Conservation (phyloP, 768 basidiomycete species). For the Naganishia friedmannii region DNA sequence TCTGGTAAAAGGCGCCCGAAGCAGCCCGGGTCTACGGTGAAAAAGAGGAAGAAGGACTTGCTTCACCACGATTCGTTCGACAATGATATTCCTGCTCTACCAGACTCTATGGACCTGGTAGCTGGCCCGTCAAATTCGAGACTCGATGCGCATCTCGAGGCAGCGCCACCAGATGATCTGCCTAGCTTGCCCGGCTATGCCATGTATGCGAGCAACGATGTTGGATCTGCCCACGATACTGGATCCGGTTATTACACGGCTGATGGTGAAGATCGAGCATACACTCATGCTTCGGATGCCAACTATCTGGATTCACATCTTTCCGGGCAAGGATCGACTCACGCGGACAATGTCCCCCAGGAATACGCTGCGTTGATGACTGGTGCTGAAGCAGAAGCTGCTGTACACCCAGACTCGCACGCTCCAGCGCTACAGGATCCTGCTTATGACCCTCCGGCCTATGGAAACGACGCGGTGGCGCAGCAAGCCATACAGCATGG, state of each 20-base stretch:
- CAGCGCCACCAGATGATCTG: constrained; percentile 1
- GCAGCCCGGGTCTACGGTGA: constrained; percentile 4
- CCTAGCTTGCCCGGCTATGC: constrained; percentile 20
- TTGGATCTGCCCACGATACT: constrained; percentile 11
- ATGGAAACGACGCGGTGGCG: constrained; percentile 1
- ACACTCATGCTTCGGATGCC: constrained; percentile 2
- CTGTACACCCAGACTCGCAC: constrained; percentile 1
- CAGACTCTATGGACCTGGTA: constrained; percentile 16
- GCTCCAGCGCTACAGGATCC: constrained; percentile 20
- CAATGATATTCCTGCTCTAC: constrained; percentile 17
- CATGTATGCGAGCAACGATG: constrained; percentile 23
- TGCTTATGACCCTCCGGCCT: constrained; percentile 9
- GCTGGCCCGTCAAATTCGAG: constrained; percentile 2
- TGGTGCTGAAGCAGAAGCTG: constrained; percentile 1
- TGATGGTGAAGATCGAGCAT: constrained; percentile 14
- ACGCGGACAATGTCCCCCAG: constrained; percentile 14
- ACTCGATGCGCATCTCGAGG: constrained; percentile 12
- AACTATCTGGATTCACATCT: constrained; percentile 17
- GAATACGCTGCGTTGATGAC: constrained; percentile 21
- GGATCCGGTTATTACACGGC: constrained; percentile 3
- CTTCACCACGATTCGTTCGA: constrained; percentile 1
- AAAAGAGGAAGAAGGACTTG: constrained; percentile 7
- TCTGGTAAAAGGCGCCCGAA: constrained; percentile 12
- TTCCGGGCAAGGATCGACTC: constrained; percentile 2
- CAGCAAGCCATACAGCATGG: constrained; percentile 16